Base-by-base conservation (phyloP, 805 yeast species). In the Spencermartinsiella europaea region DNA sequence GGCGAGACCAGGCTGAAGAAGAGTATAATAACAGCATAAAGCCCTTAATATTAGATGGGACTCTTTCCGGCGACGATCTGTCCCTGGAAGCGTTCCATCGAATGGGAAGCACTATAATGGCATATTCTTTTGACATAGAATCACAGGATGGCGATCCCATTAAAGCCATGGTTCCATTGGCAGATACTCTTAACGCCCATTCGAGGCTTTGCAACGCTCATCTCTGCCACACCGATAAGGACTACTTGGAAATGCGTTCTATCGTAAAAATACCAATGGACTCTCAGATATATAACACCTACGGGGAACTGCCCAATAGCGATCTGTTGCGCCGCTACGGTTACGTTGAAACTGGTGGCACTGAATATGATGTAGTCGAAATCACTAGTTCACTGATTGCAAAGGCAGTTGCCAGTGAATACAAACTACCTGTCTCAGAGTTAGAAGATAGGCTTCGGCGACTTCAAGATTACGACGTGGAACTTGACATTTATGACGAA, bases 321-420 rank as follows among this genome's bases (percentile, higher is more conserved):
- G 98, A 93, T 58, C 73, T 93, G 27, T 69, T 93, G 46, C 76
- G 99, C 58, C 75, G 95, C 47, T 91, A 91, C 56, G 99, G 99
- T 0, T 91, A 86, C 58, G 93, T 88, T 21, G 96, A 90, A 65
- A 63, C 68, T 51, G 72, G 71, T 17, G 86, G 87, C 0, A 83
- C 93, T 1, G 77, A 75, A 40, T 78, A 71, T 60, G 98, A 91
- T 62, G 83, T 85, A 57, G 96, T 83, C 5, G 98, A 91, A 63
- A 56, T 91, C 2, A 71, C 80, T 1, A 53, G 82, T 21, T 53
- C 59, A 0, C 58, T 62, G 2, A 69, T 81, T 12, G 69, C 66
- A 42, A 57, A 63, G 0, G 69, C 69, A 5, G 48, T 25, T 25
- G 31, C 31, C 31, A 25, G 31, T 25, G 31, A 25, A 12, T 25